Conservation (phyloP, 257 asterid genomes). For the Salvia hispanica region DNA sequence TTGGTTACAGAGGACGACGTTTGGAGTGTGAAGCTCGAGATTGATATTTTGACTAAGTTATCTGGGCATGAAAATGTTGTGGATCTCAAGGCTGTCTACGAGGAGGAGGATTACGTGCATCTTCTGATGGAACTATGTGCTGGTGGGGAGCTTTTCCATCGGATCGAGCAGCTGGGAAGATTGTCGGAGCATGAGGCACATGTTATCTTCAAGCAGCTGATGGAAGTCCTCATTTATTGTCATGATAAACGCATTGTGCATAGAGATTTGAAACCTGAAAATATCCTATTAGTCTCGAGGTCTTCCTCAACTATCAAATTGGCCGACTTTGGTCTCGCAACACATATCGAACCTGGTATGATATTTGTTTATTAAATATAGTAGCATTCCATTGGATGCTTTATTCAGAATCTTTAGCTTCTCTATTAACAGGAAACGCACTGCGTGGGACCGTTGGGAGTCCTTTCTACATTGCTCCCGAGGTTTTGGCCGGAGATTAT, state of each 20-base stretch:
- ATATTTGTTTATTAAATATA: background rate
- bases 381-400: slow-evolving; percentile 5
- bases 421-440: slow-evolving; percentile 45
- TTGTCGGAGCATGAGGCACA: slow-evolving; percentile 51
- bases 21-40: slow-evolving; percentile 60
- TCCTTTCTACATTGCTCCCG: slow-evolving; percentile 72
- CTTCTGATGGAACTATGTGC: slow-evolving; percentile 71
- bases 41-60: slow-evolving; percentile 53
- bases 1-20: slow-evolving; percentile 51
- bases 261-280: slow-evolving; percentile 68
- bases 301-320: slow-evolving; percentile 56
- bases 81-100: slow-evolving; percentile 66
- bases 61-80: slow-evolving; percentile 61
- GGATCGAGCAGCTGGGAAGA: slow-evolving; percentile 52
- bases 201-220: slow-evolving; percentile 47
- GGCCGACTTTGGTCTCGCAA: slow-evolving; percentile 73
- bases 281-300: slow-evolving; percentile 49
- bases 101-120: slow-evolving; percentile 59
- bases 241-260: slow-evolving; percentile 55
- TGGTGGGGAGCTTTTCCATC: slow-evolving; percentile 68
- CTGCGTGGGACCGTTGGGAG: slow-evolving; percentile 67
- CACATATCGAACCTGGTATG: slow-evolving; percentile 48
- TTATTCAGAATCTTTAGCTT: slow-evolving; percentile 25
- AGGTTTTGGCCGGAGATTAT: slow-evolving; percentile 56
- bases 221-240: slow-evolving; percentile 59